Conservation (phyloP, 768 basidiomycete genomes). For the Panus rudis region DNA sequence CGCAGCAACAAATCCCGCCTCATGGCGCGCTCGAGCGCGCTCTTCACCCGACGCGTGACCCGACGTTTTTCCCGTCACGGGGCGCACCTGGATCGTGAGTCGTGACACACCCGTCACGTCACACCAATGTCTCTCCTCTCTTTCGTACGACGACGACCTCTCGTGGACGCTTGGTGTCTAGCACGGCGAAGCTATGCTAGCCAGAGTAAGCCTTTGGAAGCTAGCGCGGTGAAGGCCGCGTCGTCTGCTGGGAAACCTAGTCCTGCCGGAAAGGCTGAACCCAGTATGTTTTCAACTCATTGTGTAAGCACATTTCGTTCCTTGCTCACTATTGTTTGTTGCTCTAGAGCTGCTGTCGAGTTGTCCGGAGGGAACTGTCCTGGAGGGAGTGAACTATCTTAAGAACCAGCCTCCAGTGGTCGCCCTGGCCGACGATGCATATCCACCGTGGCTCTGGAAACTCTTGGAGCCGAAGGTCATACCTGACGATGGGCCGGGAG, state of each 20-base stretch:
- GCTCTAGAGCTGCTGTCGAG: conserved; percentile 6
- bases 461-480: conserved; percentile 53
- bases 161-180: conserved; percentile 13
- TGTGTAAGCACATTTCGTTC: too few species aligned
- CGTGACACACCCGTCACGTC: conserved; percentile 8
- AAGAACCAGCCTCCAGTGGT: conserved; percentile 76
- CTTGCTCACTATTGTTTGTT: background rate
- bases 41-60: too few species aligned
- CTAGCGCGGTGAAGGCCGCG: background rate
- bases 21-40: too few species aligned
- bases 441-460: conserved; percentile 88
- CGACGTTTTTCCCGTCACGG: too few species aligned
- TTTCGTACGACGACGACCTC: conserved; percentile 17
- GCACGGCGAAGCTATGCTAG: conserved; percentile 17
- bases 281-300: too few species aligned
- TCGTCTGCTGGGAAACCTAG: conserved; percentile 4
- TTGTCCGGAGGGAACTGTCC: conserved; percentile 63
- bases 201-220: conserved; percentile 7
- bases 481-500: conserved; percentile 69
- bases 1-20: too few species aligned
- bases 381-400: conserved; percentile 77
- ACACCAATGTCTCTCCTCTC: conserved; percentile 21
- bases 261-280: background rate
- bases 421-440: conserved; percentile 74
- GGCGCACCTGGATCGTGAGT: too few species aligned